A percentile compares a stretch with the other conserved stretches of the same genome.
Conservation (phyloP, 108 stramenopile species). For the Discostella stelligeroides region DNA sequence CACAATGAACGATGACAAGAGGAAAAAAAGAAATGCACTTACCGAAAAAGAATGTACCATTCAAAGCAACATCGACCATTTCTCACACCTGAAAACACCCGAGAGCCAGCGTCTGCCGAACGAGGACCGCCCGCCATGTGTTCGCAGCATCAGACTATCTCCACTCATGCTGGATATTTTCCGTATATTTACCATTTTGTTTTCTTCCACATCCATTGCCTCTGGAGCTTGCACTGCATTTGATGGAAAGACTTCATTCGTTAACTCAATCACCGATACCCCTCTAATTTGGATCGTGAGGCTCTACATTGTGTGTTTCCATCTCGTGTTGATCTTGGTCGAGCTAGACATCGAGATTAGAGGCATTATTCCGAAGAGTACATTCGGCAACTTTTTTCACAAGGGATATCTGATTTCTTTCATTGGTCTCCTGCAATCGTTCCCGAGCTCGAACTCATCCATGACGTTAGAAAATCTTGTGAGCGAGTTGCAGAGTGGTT, state of each 20-base stretch:
- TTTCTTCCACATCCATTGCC: slow-evolving; percentile 21
- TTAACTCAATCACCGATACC: slow-evolving; percentile 14
- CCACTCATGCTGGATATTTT: slow-evolving; percentile 10
- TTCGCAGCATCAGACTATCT: not conserved
- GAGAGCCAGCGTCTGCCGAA: slow-evolving; percentile 9
- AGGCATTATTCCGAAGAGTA: slow-evolving; percentile 21
- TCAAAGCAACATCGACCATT: not conserved
- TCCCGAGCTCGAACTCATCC: slow-evolving; percentile 30
- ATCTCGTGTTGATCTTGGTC: slow-evolving; percentile 20
- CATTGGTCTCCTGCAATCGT: slow-evolving; percentile 34
- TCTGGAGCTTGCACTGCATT: slow-evolving; percentile 21
- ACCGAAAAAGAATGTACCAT: not conserved
- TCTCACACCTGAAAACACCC: slow-evolving; percentile 2
- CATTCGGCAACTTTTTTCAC: slow-evolving; percentile 29
- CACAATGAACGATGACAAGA: not conserved
- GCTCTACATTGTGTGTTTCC: slow-evolving; percentile 21
- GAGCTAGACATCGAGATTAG: slow-evolving; percentile 25
- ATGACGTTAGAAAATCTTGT: slow-evolving; percentile 15
- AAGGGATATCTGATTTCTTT: slow-evolving; percentile 37
- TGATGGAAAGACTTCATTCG: slow-evolving; percentile 19
- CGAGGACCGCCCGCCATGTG: not conserved
- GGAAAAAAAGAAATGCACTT: not conserved
- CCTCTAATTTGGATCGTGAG: slow-evolving; percentile 31
- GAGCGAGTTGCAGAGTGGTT: slow-evolving; percentile 6
- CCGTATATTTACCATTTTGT: slow-evolving; percentile 22